Conservation (phyloP, 345 rosid genomes). For the Mangifera indica region DNA sequence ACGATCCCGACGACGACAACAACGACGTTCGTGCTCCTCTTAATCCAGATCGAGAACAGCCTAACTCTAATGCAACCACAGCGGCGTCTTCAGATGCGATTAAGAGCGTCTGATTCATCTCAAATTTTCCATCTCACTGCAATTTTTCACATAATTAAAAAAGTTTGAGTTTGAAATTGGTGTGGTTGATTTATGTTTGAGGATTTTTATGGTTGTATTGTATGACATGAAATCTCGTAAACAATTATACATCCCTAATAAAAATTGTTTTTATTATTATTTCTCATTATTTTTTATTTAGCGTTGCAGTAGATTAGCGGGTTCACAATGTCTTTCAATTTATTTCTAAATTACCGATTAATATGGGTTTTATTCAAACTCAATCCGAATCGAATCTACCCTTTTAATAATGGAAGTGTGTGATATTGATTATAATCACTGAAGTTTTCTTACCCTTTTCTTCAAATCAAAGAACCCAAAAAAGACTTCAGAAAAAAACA, state of each 20-base stretch:
- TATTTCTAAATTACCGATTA: too few species aligned
- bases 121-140: background rate
- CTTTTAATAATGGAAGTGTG: too few species aligned
- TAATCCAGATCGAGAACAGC: slow-evolving; percentile 22
- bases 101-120: slow-evolving; percentile 33
- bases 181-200: too few species aligned
- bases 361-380: too few species aligned
- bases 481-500: background rate
- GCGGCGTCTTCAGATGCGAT: slow-evolving; percentile 25
- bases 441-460: background rate
- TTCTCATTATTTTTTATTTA: too few species aligned
- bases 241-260: too few species aligned
- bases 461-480: background rate
- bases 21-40: slow-evolving; percentile 46
- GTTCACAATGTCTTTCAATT: too few species aligned
- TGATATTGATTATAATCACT: too few species aligned
- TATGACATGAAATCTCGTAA: background rate
- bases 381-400: too few species aligned
- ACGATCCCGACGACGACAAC: slow-evolving; percentile 74
- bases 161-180: too few species aligned
- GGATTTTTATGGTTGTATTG: background rate
- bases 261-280: too few species aligned
- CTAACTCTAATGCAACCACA: slow-evolving; percentile 13
- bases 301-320: too few species aligned
- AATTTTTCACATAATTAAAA: background rate